These are phyloP conservation scores for Pseudocercospora musae DNA, from an alignment of 2,329 filamentous ascomycete genomes.

Conservation along the genomic window DNA sequence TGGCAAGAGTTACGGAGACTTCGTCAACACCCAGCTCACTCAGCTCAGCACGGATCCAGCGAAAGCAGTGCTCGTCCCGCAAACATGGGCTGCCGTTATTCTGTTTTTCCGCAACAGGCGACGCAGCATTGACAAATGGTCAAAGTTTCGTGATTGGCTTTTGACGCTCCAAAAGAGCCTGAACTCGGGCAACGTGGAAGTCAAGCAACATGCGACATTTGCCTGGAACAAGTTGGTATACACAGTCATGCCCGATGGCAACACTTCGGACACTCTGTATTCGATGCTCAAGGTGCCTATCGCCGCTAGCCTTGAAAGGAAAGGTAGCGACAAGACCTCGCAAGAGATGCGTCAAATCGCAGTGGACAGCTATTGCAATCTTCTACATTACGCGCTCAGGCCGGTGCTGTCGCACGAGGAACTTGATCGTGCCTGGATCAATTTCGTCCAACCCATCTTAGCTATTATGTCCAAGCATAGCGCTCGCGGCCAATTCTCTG, in stretches of 20 bases:
- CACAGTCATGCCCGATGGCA: conserved; percentile 62
- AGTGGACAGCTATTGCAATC: conserved; percentile 71
- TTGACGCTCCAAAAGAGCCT: conserved; percentile 78
- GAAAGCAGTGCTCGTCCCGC: conserved; percentile 66
- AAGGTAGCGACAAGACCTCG: conserved; percentile 51
- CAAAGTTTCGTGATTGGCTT: conserved; percentile 69
- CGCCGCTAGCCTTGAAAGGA: conserved; percentile 64
- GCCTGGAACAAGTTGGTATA: conserved; percentile 87
- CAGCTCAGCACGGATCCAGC: conserved; percentile 62
- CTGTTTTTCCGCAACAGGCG: conserved; percentile 67
- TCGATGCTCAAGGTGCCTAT: conserved; percentile 68
- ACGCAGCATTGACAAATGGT: conserved; percentile 62
- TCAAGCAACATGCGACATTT: conserved; percentile 72
- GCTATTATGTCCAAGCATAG: conserved; percentile 51
- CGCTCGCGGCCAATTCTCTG: conserved; percentile 56
- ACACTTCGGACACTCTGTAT: conserved; percentile 53
- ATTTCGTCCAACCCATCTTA: conserved; percentile 65
- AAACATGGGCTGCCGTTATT: conserved; percentile 83
- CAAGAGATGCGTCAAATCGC: conserved; percentile 54
- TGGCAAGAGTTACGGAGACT: conserved; percentile 63
- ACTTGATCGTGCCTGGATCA: conserved; percentile 74
- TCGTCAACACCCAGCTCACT: conserved; percentile 64
- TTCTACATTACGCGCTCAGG: conserved; percentile 79
- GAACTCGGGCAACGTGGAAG: conserved; percentile 69
- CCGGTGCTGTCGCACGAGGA: conserved; percentile 65